phyloP scores from a whole-genome alignment of 345 rosid genomes.

The Hirschfeldia incana region DNA sequence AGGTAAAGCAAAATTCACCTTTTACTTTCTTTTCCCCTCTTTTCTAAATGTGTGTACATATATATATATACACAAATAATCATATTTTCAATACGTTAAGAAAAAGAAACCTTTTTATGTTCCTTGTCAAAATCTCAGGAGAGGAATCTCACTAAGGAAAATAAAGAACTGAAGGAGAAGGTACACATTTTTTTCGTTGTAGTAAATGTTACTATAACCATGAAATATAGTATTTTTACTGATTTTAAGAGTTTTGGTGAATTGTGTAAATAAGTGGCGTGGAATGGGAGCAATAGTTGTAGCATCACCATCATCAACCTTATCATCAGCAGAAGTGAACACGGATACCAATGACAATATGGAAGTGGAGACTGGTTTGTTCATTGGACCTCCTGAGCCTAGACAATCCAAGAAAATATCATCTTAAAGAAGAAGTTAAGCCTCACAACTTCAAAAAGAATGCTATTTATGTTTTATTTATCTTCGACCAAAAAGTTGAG shows the following conservation, averaged over 20 bases:
- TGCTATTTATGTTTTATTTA: neutral
- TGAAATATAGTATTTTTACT: neutral
- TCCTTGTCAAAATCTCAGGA: slow-evolving; percentile 44
- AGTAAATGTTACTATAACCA: neutral
- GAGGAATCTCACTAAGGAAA: slow-evolving; percentile 54
- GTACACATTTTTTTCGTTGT: slow-evolving; percentile 32
- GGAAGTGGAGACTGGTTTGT: slow-evolving; percentile 68
- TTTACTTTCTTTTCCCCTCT: neutral
- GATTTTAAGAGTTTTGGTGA: slow-evolving; percentile 9
- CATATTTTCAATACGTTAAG: slow-evolving; percentile 4
- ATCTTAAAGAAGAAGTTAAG: neutral
- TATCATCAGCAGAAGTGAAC: slow-evolving; percentile 26
- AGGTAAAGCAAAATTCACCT: slow-evolving; percentile 62
- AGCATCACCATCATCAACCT: slow-evolving; percentile 16
- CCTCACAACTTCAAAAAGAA: neutral
- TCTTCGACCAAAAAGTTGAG: neutral
- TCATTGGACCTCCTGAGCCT: slow-evolving; percentile 66
- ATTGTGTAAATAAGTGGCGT: slow-evolving; percentile 28
- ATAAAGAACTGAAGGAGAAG: slow-evolving; percentile 50
- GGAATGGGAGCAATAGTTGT: slow-evolving; percentile 22
- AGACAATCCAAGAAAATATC: slow-evolving; percentile 22
- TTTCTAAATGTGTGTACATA: neutral
- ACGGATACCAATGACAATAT: slow-evolving; percentile 22
- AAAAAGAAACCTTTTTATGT: neutral
- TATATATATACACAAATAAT: neutral